Percentiles rank a stretch among this genome's conserved stretches.
Evolutionary conservation across 495 filamentous ascomycete genomes (phyloP).

Genomic region (Penicillium macrosclerotiorum): DNA sequence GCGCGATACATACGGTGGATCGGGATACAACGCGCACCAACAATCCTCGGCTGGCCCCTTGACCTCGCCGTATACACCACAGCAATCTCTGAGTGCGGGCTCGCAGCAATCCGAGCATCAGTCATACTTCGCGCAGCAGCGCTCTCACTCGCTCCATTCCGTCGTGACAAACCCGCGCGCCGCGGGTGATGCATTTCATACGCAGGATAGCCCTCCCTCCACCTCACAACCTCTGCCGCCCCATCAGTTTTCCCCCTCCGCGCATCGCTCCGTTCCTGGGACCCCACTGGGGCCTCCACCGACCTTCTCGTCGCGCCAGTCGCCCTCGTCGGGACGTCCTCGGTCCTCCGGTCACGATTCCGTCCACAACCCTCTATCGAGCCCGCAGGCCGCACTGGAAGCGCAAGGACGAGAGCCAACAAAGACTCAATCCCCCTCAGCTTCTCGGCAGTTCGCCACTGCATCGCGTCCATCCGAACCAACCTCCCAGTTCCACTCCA

Average conservation of each 20-base stretch:
- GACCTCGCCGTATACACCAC: conserved; percentile 36
- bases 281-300: conserved; percentile 50
- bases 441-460: conserved; percentile 25
- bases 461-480: conserved; percentile 32
- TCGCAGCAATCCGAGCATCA: conserved; percentile 34
- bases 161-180: conserved; percentile 38
- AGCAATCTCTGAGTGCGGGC: conserved; percentile 29
- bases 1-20: conserved; percentile 38
- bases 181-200: conserved; percentile 34
- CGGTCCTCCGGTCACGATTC: conserved; percentile 36
- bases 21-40: conserved; percentile 31
- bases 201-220: conserved; percentile 43
- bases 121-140: conserved; percentile 43
- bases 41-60: conserved; percentile 28
- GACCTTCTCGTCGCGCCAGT: conserved; percentile 31
- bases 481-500: conserved; percentile 20
- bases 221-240: conserved; percentile 34
- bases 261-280: conserved; percentile 43
- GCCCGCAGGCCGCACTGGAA: conserved; percentile 33
- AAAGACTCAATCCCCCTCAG: conserved; percentile 29
- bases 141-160: conserved; percentile 49
- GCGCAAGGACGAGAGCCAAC: conserved; percentile 20
- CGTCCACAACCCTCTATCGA: conserved; percentile 36
- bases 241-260: conserved; percentile 40
- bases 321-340: conserved; percentile 34